Conservation (phyloP, 352 stramenopile genomes). For the Phytophthora tubulina region DNA sequence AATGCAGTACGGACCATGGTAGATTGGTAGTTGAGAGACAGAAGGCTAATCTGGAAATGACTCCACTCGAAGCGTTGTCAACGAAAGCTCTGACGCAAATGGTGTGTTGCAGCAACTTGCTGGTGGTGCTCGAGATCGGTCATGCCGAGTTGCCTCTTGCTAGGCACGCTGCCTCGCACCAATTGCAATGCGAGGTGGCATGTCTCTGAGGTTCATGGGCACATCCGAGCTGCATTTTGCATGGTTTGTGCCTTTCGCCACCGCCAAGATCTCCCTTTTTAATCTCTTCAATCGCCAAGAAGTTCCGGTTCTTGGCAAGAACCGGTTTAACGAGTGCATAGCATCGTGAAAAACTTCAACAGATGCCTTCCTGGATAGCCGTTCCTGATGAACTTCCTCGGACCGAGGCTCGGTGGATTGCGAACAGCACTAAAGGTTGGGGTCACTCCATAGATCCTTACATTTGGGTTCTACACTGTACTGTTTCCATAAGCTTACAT, state of each 20-base stretch:
- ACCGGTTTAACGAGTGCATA: constrained; percentile 27
- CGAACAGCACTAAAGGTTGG: background rate
- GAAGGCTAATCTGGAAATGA: constrained; percentile 51
- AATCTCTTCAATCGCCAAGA: constrained; percentile 6
- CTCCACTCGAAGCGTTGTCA: constrained; percentile 17
- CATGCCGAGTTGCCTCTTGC: background rate
- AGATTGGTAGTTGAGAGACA: constrained; percentile 36
- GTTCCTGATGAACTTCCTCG: background rate
- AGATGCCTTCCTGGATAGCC: constrained; percentile 11
- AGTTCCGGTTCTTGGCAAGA: background rate
- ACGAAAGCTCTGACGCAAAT: constrained; percentile 56
- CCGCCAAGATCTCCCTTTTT: constrained; percentile 2
- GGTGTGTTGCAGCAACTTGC: constrained; percentile 8
- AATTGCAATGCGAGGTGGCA: constrained; percentile 18
- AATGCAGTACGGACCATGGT: constrained; percentile 23
- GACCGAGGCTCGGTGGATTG: background rate
- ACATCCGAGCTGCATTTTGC: constrained; percentile 7
- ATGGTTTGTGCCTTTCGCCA: constrained; percentile 8
- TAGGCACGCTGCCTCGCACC: constrained; percentile 14
- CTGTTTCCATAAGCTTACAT: background rate
- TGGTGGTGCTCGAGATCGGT: constrained; percentile 26
- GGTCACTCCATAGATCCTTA: background rate
- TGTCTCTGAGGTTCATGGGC: constrained; percentile 15
- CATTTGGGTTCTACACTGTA: background rate
- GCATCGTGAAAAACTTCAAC: constrained; percentile 12